Percentiles rank a stretch among this genome's conserved stretches.
phyloP scores from a whole-genome alignment of 2,329 filamentous ascomycete species.

The Neonectria sp. region DNA sequence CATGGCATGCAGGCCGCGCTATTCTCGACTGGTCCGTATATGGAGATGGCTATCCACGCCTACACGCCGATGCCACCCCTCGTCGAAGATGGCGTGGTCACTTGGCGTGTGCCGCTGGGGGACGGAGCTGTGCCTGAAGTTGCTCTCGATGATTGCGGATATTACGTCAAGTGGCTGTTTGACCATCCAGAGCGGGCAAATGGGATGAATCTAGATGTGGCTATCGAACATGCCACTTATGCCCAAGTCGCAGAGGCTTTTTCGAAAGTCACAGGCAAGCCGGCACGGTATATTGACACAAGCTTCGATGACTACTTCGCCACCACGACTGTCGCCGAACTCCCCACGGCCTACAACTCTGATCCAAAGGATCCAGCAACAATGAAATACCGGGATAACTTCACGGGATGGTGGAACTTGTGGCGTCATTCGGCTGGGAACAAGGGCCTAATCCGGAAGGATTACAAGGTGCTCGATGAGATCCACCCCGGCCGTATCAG shows the following conservation, averaged over 20 bases:
- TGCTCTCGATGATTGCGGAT: slow-evolving; percentile 31
- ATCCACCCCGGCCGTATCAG: slow-evolving; percentile 30
- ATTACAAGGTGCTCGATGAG: slow-evolving; percentile 29
- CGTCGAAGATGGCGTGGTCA: slow-evolving; percentile 22
- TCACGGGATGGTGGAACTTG: slow-evolving; percentile 32
- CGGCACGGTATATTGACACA: slow-evolving; percentile 23
- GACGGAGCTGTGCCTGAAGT: slow-evolving; percentile 24
- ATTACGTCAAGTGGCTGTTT: slow-evolving; percentile 31
- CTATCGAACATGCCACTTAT: slow-evolving; percentile 12
- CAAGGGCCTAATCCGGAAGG: slow-evolving; percentile 13
- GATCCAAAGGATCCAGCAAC: slow-evolving; percentile 13
- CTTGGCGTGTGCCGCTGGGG: slow-evolving; percentile 23
- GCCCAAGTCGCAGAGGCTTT: slow-evolving; percentile 17
- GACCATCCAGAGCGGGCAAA: slow-evolving; percentile 13
- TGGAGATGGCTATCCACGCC: slow-evolving; percentile 16
- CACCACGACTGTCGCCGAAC: not conserved
- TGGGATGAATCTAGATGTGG: slow-evolving; percentile 31
- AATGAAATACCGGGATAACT: slow-evolving; percentile 26
- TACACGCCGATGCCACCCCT: not conserved
- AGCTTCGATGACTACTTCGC: not conserved
- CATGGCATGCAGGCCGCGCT: slow-evolving; percentile 8
- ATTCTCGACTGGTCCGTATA: slow-evolving; percentile 31
- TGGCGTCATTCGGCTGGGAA: slow-evolving; percentile 24
- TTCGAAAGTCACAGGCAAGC: slow-evolving; percentile 28
- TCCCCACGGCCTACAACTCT: slow-evolving; percentile 15